phyloP scores from a whole-genome alignment of 2,329 filamentous ascomycete species.

The Coniosporium tulheliwenetii region DNA sequence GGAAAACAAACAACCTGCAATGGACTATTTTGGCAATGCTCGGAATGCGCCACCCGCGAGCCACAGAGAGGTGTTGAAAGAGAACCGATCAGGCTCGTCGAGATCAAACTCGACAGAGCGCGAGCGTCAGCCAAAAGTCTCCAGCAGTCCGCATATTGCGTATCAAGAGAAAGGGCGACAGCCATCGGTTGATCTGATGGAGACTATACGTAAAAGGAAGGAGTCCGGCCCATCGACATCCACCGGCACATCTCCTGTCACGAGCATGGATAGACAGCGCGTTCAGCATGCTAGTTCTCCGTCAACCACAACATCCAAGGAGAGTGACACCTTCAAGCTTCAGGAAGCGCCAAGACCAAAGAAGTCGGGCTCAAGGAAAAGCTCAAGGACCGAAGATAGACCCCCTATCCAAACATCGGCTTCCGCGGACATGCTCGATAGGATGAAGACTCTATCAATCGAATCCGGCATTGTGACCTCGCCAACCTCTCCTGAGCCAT shows the following conservation, averaged over 20 bases:
- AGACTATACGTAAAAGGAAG: conserved; percentile 32
- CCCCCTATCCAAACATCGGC: conserved; percentile 9
- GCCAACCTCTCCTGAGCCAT: conserved; percentile 20
- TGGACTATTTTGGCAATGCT: conserved; percentile 29
- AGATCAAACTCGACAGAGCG: conserved; percentile 30
- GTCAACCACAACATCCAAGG: conserved; percentile 10
- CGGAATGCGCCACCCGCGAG: conserved; percentile 8
- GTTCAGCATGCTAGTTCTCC: conserved; percentile 11
- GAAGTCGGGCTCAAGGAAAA: conserved; percentile 31
- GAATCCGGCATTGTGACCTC: conserved; percentile 19
- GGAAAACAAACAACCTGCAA: conserved; percentile 13
- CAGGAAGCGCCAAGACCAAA: conserved; percentile 64
- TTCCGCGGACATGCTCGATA: too few relatives aligned
- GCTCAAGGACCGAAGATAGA: conserved; percentile 27
- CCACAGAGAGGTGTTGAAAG: conserved; percentile 24
- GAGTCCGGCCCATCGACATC: conserved; percentile 10
- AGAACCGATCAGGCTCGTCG: conserved; percentile 21
- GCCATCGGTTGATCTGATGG: conserved; percentile 44
- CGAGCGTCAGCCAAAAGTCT: conserved; percentile 14
- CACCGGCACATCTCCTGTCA: conserved; percentile 10
- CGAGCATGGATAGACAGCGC: conserved; percentile 9
- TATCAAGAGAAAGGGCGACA: conserved; percentile 72
- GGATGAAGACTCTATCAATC: conserved; percentile 10
- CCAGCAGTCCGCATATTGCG: conserved; percentile 70
- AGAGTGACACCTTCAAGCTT: conserved; percentile 45